Conservation (phyloP, 1,284 basidiomycete species). For the Sparassis latifolia region DNA sequence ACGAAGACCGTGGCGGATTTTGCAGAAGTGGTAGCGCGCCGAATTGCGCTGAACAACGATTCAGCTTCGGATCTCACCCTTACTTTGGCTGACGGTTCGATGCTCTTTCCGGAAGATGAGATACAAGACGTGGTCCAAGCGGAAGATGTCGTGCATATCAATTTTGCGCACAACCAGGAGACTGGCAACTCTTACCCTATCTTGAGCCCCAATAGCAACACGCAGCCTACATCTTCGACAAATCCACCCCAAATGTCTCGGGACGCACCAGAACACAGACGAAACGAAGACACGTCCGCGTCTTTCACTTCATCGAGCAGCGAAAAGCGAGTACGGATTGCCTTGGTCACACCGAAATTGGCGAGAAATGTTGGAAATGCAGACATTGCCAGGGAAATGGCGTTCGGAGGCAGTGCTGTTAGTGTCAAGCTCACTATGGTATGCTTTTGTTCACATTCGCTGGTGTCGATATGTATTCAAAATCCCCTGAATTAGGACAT, state of each 20-base stretch:
- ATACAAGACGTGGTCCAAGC: not conserved
- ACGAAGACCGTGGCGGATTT: not conserved
- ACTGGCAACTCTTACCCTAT: too few species aligned
- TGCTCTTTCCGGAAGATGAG: slow-evolving; percentile 3
- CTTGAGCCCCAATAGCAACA: too few species aligned
- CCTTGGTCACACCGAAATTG: slow-evolving; percentile 1
- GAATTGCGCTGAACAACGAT: not conserved
- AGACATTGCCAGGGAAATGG: not conserved
- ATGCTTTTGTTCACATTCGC: not conserved
- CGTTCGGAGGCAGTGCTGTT: slow-evolving; percentile 2
- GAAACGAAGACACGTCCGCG: not conserved
- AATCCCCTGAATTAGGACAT: not conserved
- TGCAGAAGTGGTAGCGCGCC: not conserved
- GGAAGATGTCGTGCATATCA: not conserved
- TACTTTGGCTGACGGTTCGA: not conserved
- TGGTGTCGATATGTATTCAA: not conserved
- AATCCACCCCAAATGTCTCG: not conserved
- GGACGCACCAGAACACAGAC: not conserved
- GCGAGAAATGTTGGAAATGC: not conserved
- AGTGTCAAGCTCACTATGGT: slow-evolving; percentile 4
- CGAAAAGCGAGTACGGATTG: not conserved
- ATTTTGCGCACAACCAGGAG: too few species aligned
- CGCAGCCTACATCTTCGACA: not conserved
- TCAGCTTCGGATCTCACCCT: not conserved
- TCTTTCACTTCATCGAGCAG: not conserved